Base-by-base conservation (phyloP, 371 early-diverging fungal species). In the Mucor indicus region DNA sequence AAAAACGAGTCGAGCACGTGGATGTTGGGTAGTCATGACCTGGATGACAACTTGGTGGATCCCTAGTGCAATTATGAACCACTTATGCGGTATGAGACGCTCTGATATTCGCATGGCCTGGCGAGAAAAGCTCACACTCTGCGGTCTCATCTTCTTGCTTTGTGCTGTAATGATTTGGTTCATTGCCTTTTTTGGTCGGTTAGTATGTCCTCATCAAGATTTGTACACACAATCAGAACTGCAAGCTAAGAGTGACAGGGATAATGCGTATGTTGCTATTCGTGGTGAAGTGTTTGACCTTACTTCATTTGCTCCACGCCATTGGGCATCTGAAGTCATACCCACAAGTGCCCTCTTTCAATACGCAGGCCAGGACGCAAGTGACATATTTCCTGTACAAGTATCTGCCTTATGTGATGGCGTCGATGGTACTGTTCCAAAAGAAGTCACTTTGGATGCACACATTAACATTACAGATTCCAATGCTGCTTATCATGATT, bases 41-140 rank as follows among this genome's bases (percentile, higher is more conserved):
- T 93, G 90, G 90, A 35, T 75, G 6, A 66, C 88, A 11, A 97
- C 98, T 1, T 93, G 89, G 87, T 93, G 92, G 89, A 74, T 92
- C 9, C 93, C 92, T 1, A 74, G 81, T 23, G 72, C 68, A 12
- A 70, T 76, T 32, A 64, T 93, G 57, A 53, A 55, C n/a, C 35
- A 40, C 32, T 12, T 23, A 4, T 90, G 88, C 44, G 73, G 83
- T 30, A 91, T 92, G 84, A 79, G 80, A 48, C 81, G 83, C 17
- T 60, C 69, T 20, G 95, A 97, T 62, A 83, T 91, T 50, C 85
- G 87, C 19, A 83, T 93, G 71, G 91, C 91, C 0, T 91, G 91
- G 91, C 63, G 89, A 16, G 91, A 91, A 63, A 89, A 91, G 58
- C 69, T 92, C 16, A 79, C 91, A 0, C 62, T 92, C 2, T 95